These are phyloP conservation scores for Mrakia frigida DNA, from an alignment of 768 basidiomycete species.

Conservation along the genomic window DNA sequence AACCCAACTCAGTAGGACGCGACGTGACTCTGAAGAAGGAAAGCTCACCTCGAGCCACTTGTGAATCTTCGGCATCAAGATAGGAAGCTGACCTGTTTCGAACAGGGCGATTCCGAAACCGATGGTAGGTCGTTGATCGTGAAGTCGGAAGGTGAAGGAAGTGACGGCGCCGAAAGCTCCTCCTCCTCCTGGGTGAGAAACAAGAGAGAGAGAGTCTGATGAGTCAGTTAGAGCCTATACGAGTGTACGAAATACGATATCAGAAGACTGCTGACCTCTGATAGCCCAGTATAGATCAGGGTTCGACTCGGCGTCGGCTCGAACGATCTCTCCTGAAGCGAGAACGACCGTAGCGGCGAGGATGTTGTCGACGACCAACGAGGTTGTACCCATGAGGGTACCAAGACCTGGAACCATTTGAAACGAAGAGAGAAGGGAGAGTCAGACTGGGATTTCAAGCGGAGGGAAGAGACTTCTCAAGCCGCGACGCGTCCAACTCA, in stretches of 20 bases:
- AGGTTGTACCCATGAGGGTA: background rate
- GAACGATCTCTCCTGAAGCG: constrained; percentile 12
- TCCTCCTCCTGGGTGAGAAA: constrained; percentile 11
- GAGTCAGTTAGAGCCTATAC: background rate
- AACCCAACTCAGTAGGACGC: no score
- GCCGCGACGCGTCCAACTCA: background rate
- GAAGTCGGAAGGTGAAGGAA: constrained; percentile 2
- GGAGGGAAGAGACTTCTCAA: background rate
- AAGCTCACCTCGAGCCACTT: background rate
- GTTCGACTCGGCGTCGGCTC: background rate
- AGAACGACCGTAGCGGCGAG: constrained; percentile 11
- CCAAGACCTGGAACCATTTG: background rate
- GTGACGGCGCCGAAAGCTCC: constrained; percentile 17
- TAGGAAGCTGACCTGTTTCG: background rate
- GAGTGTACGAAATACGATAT: background rate
- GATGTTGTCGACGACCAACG: constrained; percentile 4
- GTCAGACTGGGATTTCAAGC: background rate
- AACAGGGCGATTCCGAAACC: background rate
- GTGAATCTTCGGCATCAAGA: background rate
- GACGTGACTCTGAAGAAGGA: no score
- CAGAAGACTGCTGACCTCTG: background rate
- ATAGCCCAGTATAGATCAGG: constrained; percentile 20
- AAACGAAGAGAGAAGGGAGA: background rate
- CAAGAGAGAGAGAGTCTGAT: background rate
- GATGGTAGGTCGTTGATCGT: background rate